A percentile compares a stretch with the other conserved stretches of the same genome.
Evolutionary conservation across 2,329 filamentous ascomycete species (phyloP).

Genomic region (Scedosporium apiospermum): DNA sequence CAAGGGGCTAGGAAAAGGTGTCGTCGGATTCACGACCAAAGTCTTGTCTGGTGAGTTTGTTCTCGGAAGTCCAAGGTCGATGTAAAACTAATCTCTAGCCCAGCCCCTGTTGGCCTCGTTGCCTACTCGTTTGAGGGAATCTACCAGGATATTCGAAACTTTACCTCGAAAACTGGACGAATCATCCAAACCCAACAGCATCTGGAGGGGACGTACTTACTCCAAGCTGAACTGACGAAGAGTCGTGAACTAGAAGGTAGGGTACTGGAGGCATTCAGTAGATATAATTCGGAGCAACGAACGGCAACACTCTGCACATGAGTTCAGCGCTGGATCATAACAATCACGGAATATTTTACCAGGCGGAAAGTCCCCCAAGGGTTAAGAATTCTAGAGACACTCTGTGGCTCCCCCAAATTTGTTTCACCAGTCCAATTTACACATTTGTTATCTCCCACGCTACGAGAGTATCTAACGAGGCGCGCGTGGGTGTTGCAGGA

Average conservation of each 20-base stretch:
- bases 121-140: slow-evolving; percentile 13
- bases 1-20: slow-evolving; percentile 32
- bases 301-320: neutral
- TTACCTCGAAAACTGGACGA: neutral
- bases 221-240: neutral
- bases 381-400: too few relatives aligned
- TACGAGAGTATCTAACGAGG: too few relatives aligned
- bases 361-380: too few relatives aligned
- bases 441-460: too few relatives aligned
- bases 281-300: neutral
- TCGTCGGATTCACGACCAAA: slow-evolving; percentile 18
- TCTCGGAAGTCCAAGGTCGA: too few relatives aligned
- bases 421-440: too few relatives aligned
- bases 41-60: slow-evolving; percentile 10
- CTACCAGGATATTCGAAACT: slow-evolving; percentile 11
- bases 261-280: neutral
- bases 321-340: neutral
- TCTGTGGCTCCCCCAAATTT: too few relatives aligned
- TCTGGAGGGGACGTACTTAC: neutral
- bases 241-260: neutral
- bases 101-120: slow-evolving; percentile 13
- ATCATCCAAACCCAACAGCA: neutral
- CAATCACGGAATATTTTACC: neutral
- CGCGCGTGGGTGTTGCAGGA: too few relatives aligned
- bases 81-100: neutral